Evolutionary conservation across 441 rosid species (phyloP), one percentile per base, ranked within the genome.

Genomic region (Isatis lusitanica): DNA sequence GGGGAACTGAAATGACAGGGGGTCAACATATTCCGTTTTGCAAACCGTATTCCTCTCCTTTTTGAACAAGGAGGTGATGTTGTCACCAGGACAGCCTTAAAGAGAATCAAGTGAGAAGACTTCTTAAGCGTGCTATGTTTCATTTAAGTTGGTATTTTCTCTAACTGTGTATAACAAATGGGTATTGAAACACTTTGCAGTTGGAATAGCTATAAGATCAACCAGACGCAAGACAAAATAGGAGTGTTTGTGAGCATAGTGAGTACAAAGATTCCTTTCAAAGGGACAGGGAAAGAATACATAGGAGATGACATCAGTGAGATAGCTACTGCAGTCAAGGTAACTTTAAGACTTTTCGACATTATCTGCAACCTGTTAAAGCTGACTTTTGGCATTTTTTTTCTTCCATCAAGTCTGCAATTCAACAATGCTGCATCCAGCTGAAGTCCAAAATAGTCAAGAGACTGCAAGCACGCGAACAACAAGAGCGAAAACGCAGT

Each of bases 41-140:
- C 98, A 73, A 92, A 95, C 62, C 92, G 99, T 65, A 95, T 92
- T 71, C 98, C 97, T 3, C 99, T 95, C 73, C 96, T 95, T 35
- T 95, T 95, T 76, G 99, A 95, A 85, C 99, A 95, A 90, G 99
- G 99, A 61, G 99, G 88, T 74, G 99, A 95, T 78, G 99, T 95
- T 78, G 99, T 91, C 63, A 95, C 99, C 52, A 84, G 98, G 79
- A 92, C 97, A 58, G 94, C 96, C 55, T 81, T 86, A 30, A 95
- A 91, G 84, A 89, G 99, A 90, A 95, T 95, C 84, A 88, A 82
- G 99, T 95, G 83, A 83, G 88, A 68, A 82, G 87, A 66, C 59
- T 68, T 63, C 26, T 24, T 67, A 38, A 15, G 15, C 35, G 56
- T 13, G 42, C 47, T 59, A 15, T 4, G 15, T 73, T 12, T 24